phyloP scores from a whole-genome alignment of 768 basidiomycete genomes.

The Neoboletus brunneissimus region DNA sequence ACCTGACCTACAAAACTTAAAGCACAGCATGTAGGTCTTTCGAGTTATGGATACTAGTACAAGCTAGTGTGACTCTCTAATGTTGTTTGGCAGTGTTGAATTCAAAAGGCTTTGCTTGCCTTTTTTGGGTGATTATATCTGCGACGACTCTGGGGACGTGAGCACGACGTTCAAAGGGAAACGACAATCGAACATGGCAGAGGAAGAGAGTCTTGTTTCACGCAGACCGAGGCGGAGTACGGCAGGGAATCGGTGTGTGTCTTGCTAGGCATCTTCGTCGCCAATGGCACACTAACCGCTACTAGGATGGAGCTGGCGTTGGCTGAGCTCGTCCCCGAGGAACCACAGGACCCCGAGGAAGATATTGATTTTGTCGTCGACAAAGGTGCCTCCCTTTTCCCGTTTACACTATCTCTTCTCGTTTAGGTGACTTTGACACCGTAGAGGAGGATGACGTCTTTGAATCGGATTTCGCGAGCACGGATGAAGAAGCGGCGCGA shows the following conservation, averaged over 20 bases:
- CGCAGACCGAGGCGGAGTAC: conserved; percentile 70
- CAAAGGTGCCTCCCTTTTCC: conserved; percentile 47
- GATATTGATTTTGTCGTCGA: conserved; percentile 69
- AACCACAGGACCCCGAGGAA: conserved; percentile 61
- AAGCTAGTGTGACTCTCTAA: no score
- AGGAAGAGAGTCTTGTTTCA: conserved; percentile 36
- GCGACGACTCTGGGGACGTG: background rate
- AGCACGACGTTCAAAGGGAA: background rate
- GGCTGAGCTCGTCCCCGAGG: conserved; percentile 50
- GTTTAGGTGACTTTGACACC: background rate
- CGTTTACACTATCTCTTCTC: background rate
- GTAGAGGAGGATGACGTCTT: conserved; percentile 80
- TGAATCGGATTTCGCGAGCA: conserved; percentile 82
- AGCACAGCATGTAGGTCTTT: no score
- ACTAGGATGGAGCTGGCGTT: conserved; percentile 74
- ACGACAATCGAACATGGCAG: conserved; percentile 12
- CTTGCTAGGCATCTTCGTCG: background rate
- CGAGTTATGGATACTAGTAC: no score
- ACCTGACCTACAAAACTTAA: no score
- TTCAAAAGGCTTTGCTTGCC: conserved; percentile 10
- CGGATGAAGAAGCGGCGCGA: conserved; percentile 64
- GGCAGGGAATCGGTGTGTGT: conserved; percentile 68
- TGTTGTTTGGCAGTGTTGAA: conserved; percentile 17
- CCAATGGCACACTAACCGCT: conserved; percentile 4
- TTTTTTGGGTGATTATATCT: background rate